phyloP scores from a whole-genome alignment of 2,329 filamentous ascomycete species.

The Aspergillus tamarii region DNA sequence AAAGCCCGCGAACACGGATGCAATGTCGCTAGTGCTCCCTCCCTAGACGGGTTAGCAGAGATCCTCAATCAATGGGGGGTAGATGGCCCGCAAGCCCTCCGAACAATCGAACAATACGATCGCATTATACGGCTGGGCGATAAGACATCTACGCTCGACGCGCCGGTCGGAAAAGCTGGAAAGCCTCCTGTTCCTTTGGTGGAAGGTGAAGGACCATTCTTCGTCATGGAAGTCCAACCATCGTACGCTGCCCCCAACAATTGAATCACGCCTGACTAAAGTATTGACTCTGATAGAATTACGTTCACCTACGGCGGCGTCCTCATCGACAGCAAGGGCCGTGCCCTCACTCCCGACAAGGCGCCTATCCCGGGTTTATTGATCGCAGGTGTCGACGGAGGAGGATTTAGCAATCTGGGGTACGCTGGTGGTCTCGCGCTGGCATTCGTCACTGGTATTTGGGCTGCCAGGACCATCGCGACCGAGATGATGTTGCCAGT shows the following conservation, averaged over 20 bases:
- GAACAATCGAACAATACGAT: conserved; percentile 28
- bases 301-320: conserved; percentile 35
- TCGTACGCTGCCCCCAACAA: conserved; percentile 22
- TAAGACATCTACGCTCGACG: conserved; percentile 17
- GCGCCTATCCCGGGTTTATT: conserved; percentile 24
- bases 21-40: conserved; percentile 27
- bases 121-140: conserved; percentile 17
- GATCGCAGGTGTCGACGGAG: conserved; percentile 31
- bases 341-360: conserved; percentile 27
- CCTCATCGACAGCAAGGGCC: conserved; percentile 25
- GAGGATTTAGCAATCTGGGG: conserved; percentile 30
- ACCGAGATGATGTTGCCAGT: conserved; percentile 21
- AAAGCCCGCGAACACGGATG: conserved; percentile 30
- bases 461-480: conserved; percentile 26
- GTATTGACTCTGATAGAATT: conserved; percentile 19
- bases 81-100: conserved; percentile 18
- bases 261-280: background rate
- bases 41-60: conserved; percentile 16
- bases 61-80: conserved; percentile 27
- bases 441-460: conserved; percentile 32
- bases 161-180: conserved; percentile 17
- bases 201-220: conserved; percentile 30
- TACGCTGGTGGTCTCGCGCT: conserved; percentile 33
- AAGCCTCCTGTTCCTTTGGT: conserved; percentile 22
- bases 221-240: conserved; percentile 33